Percentiles rank a stretch among this genome's conserved stretches.
Evolutionary conservation across 805 yeast species (phyloP).

Genomic region (Tetrapisispora fleetii): DNA sequence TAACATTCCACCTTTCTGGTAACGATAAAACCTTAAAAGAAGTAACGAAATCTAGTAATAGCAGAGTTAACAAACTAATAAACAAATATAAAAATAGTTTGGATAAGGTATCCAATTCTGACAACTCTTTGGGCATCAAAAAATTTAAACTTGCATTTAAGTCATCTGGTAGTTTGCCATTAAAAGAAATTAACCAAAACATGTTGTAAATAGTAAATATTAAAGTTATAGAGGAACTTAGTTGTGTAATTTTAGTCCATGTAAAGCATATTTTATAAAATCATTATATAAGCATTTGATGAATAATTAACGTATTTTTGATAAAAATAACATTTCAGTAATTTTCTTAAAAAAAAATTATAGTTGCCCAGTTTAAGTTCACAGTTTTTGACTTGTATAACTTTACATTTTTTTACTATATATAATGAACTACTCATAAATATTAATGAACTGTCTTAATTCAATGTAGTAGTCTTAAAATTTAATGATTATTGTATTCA

Average conservation of each 20-base stretch:
- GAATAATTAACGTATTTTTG: no score
- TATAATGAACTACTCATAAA: no score
- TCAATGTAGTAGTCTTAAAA: not conserved
- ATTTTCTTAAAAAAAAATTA: no score
- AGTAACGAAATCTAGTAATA: conserved; percentile 25
- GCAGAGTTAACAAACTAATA: conserved; percentile 26
- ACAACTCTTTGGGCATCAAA: conserved; percentile 2
- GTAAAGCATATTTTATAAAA: not conserved
- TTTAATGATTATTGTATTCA: conserved; percentile 6
- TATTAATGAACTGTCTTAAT: no score
- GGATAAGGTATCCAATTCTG: conserved; percentile 4
- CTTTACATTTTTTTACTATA: no score
- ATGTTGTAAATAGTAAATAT: conserved; percentile 2
- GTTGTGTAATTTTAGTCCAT: not conserved
- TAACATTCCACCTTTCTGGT: conserved; percentile 25
- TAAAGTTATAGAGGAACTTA: not conserved
- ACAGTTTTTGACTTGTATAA: no score
- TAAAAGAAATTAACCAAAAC: conserved; percentile 17
- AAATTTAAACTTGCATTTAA: conserved; percentile 12
- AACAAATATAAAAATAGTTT: conserved; percentile 8
- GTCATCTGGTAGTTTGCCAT: conserved; percentile 10
- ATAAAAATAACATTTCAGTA: no score
- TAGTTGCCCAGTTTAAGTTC: no score
- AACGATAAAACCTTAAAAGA: conserved; percentile 25
- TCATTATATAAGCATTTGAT: not conserved